Conservation (phyloP, 2,329 filamentous ascomycete species). For the Pseudocercospora eumusae region DNA sequence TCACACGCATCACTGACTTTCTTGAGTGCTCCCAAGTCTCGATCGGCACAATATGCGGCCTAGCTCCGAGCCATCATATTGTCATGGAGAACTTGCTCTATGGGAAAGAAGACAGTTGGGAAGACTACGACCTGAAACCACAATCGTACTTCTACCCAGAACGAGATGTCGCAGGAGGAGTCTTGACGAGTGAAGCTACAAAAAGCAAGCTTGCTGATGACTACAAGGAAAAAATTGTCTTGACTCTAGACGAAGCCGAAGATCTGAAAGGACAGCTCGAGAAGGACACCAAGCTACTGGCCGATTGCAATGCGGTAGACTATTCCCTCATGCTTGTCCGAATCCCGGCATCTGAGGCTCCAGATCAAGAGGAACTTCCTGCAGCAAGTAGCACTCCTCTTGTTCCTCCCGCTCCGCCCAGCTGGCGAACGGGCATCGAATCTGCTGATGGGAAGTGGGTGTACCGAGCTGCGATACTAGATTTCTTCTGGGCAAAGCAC, state of each 20-base stretch:
- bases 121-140: slow-evolving; percentile 74
- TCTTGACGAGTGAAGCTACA: slow-evolving; percentile 63
- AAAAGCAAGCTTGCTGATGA: slow-evolving; percentile 67
- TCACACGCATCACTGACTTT: slow-evolving; percentile 72
- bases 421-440: slow-evolving; percentile 63
- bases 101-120: slow-evolving; percentile 63
- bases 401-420: slow-evolving; percentile 35
- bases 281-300: slow-evolving; percentile 64
- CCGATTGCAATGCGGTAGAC: slow-evolving; percentile 66
- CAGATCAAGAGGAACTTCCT: slow-evolving; percentile 14
- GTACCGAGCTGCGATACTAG: slow-evolving; percentile 67
- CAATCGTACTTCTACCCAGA: slow-evolving; percentile 75
- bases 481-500: slow-evolving; percentile 80
- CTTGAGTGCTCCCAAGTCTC: slow-evolving; percentile 58
- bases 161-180: slow-evolving; percentile 66
- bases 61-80: slow-evolving; percentile 70
- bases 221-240: slow-evolving; percentile 65
- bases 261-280: slow-evolving; percentile 59
- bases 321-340: slow-evolving; percentile 74
- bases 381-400: slow-evolving; percentile 30
- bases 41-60: slow-evolving; percentile 61
- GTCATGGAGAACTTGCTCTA: slow-evolving; percentile 76
- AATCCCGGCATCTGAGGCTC: slow-evolving; percentile 43
- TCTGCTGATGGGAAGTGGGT: slow-evolving; percentile 66
- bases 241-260: slow-evolving; percentile 58